Percentiles rank a stretch among this genome's conserved stretches.
phyloP scores from a whole-genome alignment of 225 moss, liverwort and hornwort genomes.

The Takakia lepidozioides region DNA sequence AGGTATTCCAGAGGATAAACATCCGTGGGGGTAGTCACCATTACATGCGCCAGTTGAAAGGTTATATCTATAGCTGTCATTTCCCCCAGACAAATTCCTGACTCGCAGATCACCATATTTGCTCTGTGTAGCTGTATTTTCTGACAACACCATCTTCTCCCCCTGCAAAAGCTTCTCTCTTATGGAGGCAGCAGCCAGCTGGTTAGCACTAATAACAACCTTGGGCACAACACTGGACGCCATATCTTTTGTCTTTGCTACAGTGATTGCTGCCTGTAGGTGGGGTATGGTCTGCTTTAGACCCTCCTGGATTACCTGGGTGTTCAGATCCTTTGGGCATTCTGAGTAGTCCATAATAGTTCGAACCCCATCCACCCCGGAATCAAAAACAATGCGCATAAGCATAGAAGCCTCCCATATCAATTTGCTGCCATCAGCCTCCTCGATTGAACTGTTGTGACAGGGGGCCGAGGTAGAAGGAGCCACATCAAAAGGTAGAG shows the following conservation, averaged over 20 bases:
- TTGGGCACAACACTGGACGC: background rate
- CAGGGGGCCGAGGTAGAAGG: background rate
- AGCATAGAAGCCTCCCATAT: slow-evolving; percentile 11
- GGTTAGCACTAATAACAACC: slow-evolving; percentile 11
- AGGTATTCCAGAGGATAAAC: no score
- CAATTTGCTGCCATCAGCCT: background rate
- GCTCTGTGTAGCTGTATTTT: background rate
- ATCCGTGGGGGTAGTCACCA: no score
- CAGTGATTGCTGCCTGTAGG: background rate
- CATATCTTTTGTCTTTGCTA: background rate
- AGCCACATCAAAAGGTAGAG: slow-evolving; percentile 17
- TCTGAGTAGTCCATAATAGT: slow-evolving; percentile 8
- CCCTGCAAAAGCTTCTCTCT: slow-evolving; percentile 19
- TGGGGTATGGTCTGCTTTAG: slow-evolving; percentile 10
- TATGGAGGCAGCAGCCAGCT: slow-evolving; percentile 17
- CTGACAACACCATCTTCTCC: background rate
- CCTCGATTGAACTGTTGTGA: background rate
- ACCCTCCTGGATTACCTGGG: slow-evolving; percentile 2
- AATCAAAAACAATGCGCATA: slow-evolving; percentile 12
- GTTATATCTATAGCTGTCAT: no score
- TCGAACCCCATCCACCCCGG: slow-evolving; percentile 1
- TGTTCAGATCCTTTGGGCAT: slow-evolving; percentile 7
- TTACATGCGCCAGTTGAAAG: no score
- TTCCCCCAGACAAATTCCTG: no score
- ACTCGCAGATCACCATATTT: background rate